Evolutionary conservation across 2,329 filamentous ascomycete species (phyloP).

Genomic region (Dactylellina sp.): DNA sequence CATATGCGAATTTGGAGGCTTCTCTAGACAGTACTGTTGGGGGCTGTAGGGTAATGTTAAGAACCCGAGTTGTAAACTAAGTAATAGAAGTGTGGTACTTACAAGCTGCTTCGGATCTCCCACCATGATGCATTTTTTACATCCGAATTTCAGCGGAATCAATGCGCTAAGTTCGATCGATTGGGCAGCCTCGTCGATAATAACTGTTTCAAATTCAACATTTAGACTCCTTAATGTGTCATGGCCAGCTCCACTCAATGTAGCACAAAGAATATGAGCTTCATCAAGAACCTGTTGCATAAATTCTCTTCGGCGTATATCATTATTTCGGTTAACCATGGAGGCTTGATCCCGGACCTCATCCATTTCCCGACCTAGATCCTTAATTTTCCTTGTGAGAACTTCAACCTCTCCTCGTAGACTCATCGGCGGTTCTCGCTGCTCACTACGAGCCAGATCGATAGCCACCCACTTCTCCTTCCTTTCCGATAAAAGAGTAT

Average conservation of each 20-base stretch:
- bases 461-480: conserved; percentile 64
- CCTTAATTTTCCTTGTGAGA: conserved; percentile 77
- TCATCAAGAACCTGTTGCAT: conserved; percentile 92
- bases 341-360: conserved; percentile 87
- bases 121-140: conserved; percentile 94
- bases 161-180: conserved; percentile 96
- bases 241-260: conserved; percentile 92
- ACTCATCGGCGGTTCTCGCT: conserved; percentile 63
- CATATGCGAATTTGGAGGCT: conserved; percentile 91
- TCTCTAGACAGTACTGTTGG: conserved; percentile 95
- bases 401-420: conserved; percentile 82
- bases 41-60: conserved; percentile 65
- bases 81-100: conserved; percentile 26
- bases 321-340: conserved; percentile 81
- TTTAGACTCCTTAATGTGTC: conserved; percentile 96
- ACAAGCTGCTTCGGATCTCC: conserved; percentile 93
- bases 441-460: conserved; percentile 73
- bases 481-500: conserved; percentile 73
- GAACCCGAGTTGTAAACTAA: neutral
- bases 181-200: conserved; percentile 97
- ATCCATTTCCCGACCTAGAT: conserved; percentile 83
- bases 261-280: conserved; percentile 93
- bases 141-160: conserved; percentile 97
- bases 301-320: conserved; percentile 83
- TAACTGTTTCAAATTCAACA: conserved; percentile 97